A percentile compares a stretch with the other conserved stretches of the same genome.
Conservation (phyloP, 2,329 filamentous ascomycete genomes). For the Trichoderma citrinoviride region DNA sequence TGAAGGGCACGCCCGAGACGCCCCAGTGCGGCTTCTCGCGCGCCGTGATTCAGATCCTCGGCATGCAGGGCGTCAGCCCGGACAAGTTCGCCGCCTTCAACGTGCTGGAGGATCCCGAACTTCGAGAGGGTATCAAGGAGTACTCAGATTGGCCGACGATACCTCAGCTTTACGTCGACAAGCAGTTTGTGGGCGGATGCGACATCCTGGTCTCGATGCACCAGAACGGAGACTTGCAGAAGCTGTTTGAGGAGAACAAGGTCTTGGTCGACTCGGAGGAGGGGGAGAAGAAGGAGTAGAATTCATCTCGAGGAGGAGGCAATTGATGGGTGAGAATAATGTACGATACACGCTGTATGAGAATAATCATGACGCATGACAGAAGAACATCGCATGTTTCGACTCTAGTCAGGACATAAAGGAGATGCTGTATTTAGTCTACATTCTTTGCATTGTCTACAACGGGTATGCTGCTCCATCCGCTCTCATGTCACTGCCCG, state of each 20-base stretch:
- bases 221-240: conserved; percentile 88
- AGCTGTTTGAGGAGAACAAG: conserved; percentile 86
- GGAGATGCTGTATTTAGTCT: not conserved
- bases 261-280: conserved; percentile 66
- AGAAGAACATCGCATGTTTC: not conserved
- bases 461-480: conserved; percentile 69
- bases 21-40: conserved; percentile 97
- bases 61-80: conserved; percentile 91
- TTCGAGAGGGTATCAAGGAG: conserved; percentile 93
- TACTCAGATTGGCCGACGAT: conserved; percentile 99
- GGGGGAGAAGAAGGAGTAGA: conserved; percentile 38
- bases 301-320: not conserved
- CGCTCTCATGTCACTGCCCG: conserved; percentile 81
- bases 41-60: conserved; percentile 90
- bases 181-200: conserved; percentile 96
- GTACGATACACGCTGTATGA: conserved; percentile 18
- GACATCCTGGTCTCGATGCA: conserved; percentile 98
- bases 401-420: not conserved
- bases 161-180: conserved; percentile 90
- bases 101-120: conserved; percentile 85
- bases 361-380: not conserved
- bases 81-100: conserved; percentile 98
- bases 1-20: conserved; percentile 97
- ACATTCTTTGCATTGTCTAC: conserved; percentile 21
- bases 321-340: not conserved